Percentiles rank a stretch among this genome's conserved stretches.
These are phyloP conservation scores for Boletus smithii DNA, from an alignment of 1,284 basidiomycete genomes.

Conservation along the genomic window DNA sequence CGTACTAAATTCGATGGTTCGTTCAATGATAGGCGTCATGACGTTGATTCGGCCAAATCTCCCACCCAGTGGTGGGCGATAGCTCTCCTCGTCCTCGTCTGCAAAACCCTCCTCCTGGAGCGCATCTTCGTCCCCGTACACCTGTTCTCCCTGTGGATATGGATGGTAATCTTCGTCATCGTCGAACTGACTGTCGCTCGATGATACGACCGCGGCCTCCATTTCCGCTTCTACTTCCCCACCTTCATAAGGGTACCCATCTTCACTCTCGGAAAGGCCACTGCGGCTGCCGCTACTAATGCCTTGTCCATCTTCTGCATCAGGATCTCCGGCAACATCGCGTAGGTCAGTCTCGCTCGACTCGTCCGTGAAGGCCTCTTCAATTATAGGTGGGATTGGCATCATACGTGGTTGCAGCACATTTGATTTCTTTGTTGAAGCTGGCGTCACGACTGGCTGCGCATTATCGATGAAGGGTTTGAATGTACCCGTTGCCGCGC, in stretches of 20 bases:
- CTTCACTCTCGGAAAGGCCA: constrained; percentile 34
- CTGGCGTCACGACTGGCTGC: constrained; percentile 33
- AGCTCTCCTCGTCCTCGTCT: constrained; percentile 31
- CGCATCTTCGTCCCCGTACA: constrained; percentile 21
- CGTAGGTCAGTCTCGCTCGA: constrained; percentile 30
- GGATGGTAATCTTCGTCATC: constrained; percentile 31
- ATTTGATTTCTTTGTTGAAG: constrained; percentile 24
- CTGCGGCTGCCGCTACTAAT: constrained; percentile 30
- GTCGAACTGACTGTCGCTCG: constrained; percentile 37
- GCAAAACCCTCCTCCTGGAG: constrained; percentile 29
- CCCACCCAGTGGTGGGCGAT: constrained; percentile 59
- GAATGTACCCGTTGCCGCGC: constrained; percentile 30
- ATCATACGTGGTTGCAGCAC: constrained; percentile 22
- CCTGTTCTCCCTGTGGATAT: constrained; percentile 18
- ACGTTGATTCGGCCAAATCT: constrained; percentile 77
- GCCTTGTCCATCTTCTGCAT: constrained; percentile 26
- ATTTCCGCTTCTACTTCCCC: constrained; percentile 30
- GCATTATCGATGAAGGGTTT: constrained; percentile 45
- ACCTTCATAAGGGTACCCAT: constrained; percentile 32
- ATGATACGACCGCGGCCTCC: constrained; percentile 32
- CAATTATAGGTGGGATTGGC: constrained; percentile 21
- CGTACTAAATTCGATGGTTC: constrained; percentile 83
- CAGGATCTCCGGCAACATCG: constrained; percentile 21
- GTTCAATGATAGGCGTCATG: constrained; percentile 94
- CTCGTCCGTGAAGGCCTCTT: constrained; percentile 33